Conservation (phyloP, 129 eudicot species). For the Lactuca sativa region DNA sequence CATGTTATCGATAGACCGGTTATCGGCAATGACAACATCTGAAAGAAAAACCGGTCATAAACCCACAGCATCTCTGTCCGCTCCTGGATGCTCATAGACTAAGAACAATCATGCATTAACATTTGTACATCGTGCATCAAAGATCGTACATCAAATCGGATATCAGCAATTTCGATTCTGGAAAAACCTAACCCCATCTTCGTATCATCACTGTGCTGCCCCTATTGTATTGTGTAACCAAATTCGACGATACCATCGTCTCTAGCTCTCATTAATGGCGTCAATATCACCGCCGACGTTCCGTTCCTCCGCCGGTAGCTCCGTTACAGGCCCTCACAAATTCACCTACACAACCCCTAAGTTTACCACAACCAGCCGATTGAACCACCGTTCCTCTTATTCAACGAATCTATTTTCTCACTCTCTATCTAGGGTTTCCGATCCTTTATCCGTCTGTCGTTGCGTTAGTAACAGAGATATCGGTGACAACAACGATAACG, state of each 20-base stretch:
- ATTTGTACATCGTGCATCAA: not conserved
- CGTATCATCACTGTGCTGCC: constrained; percentile 7
- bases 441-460: constrained; percentile 35
- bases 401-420: constrained; percentile 19
- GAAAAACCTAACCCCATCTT: not conserved
- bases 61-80: not conserved
- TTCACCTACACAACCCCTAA: constrained; percentile 31
- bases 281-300: constrained; percentile 51
- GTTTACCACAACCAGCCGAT: constrained; percentile 22
- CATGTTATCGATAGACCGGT: not conserved
- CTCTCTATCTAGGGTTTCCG: constrained; percentile 34
- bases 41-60: not conserved
- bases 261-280: constrained; percentile 45
- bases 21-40: not conserved
- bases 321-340: constrained; percentile 38
- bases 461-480: constrained; percentile 29
- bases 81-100: not conserved
- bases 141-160: not conserved
- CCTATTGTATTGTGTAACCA: constrained; percentile 1
- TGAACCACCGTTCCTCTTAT: constrained; percentile 21
- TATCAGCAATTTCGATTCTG: not conserved
- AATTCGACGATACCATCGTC: constrained; percentile 9
- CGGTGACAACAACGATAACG: constrained; percentile 14
- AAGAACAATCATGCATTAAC: not conserved
- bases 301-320: constrained; percentile 36